A percentile compares a stretch with the other conserved stretches of the same genome.
phyloP scores from a whole-genome alignment of 225 moss, liverwort and hornwort genomes.

The Physcomitrium patens region DNA sequence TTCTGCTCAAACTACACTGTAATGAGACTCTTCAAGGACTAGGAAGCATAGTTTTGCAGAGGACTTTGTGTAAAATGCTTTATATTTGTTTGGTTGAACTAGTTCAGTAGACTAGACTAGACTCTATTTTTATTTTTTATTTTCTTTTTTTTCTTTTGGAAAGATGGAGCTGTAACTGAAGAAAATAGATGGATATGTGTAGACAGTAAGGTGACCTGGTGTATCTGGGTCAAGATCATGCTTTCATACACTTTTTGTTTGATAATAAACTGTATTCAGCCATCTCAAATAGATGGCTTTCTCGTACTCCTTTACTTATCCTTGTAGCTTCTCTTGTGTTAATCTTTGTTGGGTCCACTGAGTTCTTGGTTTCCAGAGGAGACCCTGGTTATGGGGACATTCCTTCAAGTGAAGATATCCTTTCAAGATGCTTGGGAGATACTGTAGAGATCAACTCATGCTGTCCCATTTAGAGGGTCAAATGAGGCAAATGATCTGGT shows the following conservation, averaged over 20 bases:
- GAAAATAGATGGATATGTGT: conserved; percentile 12
- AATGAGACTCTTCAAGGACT: conserved; percentile 26
- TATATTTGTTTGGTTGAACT: conserved; percentile 9
- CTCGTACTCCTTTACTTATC: not conserved
- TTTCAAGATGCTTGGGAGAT: too few species aligned
- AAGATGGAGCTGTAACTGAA: not conserved
- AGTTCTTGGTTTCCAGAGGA: too few species aligned
- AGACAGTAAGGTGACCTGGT: conserved; percentile 24
- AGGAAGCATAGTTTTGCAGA: too few species aligned
- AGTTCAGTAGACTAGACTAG: not conserved
- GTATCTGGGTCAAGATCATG: not conserved
- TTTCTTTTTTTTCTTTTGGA: not conserved
- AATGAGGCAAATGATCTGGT: too few species aligned
- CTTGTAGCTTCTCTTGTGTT: not conserved
- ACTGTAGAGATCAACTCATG: too few species aligned
- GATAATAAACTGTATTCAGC: conserved; percentile 28
- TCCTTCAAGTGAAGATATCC: too few species aligned
- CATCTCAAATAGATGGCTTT: conserved; percentile 18
- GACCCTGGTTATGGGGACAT: too few species aligned
- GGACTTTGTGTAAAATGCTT: not conserved
- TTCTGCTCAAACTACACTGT: conserved; percentile 28
- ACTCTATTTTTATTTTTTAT: too few species aligned
- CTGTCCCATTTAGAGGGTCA: too few species aligned
- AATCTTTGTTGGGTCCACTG: too few species aligned
- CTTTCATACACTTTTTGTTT: conserved; percentile 18